Percentiles rank a stretch among this genome's conserved stretches.
Evolutionary conservation across 345 rosid genomes (phyloP).

Genomic region (Turnera subulata): DNA sequence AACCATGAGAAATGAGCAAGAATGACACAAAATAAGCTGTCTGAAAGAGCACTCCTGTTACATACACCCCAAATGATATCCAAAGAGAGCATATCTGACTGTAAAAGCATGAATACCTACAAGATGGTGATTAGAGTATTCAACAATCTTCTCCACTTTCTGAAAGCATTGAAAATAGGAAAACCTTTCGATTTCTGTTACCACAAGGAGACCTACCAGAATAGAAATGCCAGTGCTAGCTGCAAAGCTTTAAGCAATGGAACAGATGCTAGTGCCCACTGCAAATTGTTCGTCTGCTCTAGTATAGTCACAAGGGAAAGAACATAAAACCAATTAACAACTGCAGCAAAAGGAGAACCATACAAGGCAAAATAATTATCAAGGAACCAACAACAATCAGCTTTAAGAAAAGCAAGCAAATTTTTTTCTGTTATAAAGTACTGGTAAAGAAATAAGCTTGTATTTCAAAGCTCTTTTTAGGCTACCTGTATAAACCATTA

Average conservation of each 20-base stretch:
- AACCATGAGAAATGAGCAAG: conserved; percentile 89
- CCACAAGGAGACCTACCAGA: conserved; percentile 53
- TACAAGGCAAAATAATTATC: not conserved
- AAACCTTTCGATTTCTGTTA: not conserved
- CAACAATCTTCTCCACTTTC: not conserved
- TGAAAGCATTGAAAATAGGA: not conserved
- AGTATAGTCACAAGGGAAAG: conserved; percentile 24
- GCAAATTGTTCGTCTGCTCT: conserved; percentile 67
- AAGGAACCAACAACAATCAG: too few species aligned
- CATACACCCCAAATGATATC: conserved; percentile 95
- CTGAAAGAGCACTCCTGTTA: conserved; percentile 87
- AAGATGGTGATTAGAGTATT: not conserved
- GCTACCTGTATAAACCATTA: too few species aligned
- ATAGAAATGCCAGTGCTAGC: conserved; percentile 74
- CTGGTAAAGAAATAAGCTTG: too few species aligned
- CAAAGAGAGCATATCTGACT: conserved; percentile 78
- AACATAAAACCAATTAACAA: conserved; percentile 1
- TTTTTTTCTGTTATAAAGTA: too few species aligned
- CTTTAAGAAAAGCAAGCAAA: too few species aligned
- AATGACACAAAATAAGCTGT: conserved; percentile 87
- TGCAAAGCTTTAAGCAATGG: conserved; percentile 91
- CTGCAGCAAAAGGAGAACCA: not conserved
- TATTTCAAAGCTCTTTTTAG: too few species aligned
- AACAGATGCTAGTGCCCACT: conserved; percentile 79
- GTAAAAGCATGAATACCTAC: conserved; percentile 91